Evolutionary conservation across 1,284 basidiomycete species (phyloP), one percentile per base, ranked within the genome.

Genomic region (Schizophyllum amplum): DNA sequence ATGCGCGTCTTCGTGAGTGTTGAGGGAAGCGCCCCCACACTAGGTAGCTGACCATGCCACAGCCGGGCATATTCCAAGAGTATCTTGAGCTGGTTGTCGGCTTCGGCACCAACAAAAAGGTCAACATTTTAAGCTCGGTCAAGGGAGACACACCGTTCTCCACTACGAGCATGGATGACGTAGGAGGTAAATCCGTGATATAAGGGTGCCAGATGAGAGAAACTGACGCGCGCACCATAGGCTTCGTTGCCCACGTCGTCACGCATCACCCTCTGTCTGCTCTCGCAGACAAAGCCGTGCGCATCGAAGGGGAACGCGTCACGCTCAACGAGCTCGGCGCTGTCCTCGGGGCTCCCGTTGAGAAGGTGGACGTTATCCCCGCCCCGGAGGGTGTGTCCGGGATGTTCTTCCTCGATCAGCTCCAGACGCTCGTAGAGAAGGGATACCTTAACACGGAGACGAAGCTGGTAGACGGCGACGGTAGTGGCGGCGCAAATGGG

Each of bases 201-300:
- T 24, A 23, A 47, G 6, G 27, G 27, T 13, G 27, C 13, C 27
- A 13, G 13, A 21, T 52, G 15, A 54, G 24, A 47, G 49, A 17
- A 33, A n/a, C 22, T 13, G 13, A 42, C 33, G 4, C 17, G n/a
- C n/a, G n/a, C 52, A 33, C 56, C 20, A 55, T 55, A 62, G 66
- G 65, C 9, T 73, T 68, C 55, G 56, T 68, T 25, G 67, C 64
- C 2, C 63, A 71, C 55, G 56, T 68, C 25, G 56, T 71, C n/a
- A 70, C 69, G 17, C 60, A 61, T 9, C 56, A 64, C 15, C 60
- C 69, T 0, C 59, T 65, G 20, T 52, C 64, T 15, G 51, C 62
- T 17, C 60, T 69, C 9, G 55, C 61, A 1, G 62, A 69, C 60
- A 58, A 55, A 6, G 55, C 54, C 23, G 56, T 72, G 50, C 63